A percentile compares a stretch with the other conserved stretches of the same genome.
These are phyloP conservation scores for Teratosphaeria pseudoeucalypti DNA, from an alignment of 2,329 filamentous ascomycete species.

Conservation along the genomic window DNA sequence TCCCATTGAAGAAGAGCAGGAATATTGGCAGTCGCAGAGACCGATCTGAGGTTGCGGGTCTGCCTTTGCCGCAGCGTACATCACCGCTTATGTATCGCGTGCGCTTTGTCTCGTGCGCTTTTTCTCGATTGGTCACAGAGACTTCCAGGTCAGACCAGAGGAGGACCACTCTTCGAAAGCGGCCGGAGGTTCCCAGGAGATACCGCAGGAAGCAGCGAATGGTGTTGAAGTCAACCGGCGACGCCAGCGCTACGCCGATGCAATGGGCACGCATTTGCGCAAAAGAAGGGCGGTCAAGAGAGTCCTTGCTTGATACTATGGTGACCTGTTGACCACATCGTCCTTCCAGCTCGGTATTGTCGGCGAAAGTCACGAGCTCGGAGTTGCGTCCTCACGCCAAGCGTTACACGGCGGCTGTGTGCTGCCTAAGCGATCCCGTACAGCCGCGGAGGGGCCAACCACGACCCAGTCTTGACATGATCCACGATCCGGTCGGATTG, in stretches of 20 bases:
- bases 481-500: background rate
- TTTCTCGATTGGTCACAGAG: background rate
- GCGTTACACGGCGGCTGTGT: background rate
- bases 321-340: background rate
- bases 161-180: background rate
- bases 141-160: background rate
- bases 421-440: background rate
- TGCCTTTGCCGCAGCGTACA: background rate
- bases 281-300: background rate
- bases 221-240: background rate
- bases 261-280: background rate
- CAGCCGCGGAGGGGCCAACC: background rate
- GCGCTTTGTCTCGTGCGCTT: background rate
- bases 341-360: background rate
- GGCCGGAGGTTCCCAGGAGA: background rate
- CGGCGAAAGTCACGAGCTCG: background rate
- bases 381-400: background rate
- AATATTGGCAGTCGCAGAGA: background rate
- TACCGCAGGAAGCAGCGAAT: background rate
- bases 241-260: background rate
- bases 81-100: background rate
- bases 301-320: background rate
- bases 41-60: background rate
- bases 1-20: background rate
- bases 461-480: background rate